Conservation (phyloP, 2,329 filamentous ascomycete species). For the Metarhizium humberi region DNA sequence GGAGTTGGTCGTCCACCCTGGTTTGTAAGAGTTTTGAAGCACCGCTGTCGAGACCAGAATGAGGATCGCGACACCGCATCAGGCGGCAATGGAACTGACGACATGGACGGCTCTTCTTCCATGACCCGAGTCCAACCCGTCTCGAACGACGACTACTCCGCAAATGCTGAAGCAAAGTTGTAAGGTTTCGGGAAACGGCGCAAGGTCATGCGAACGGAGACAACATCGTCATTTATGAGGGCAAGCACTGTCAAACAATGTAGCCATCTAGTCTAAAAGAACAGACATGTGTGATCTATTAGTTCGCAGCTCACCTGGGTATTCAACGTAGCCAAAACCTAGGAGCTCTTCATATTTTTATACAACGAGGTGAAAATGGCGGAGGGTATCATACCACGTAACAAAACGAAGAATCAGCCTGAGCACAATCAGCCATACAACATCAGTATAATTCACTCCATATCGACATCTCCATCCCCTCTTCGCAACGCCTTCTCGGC, state of each 20-base stretch:
- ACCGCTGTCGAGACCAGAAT: neutral
- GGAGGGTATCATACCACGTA: neutral
- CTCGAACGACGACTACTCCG: conserved; percentile 6
- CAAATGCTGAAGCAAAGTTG: neutral
- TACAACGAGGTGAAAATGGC: neutral
- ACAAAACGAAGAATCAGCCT: neutral
- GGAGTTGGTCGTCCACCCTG: conserved; percentile 37
- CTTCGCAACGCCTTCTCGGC: conserved; percentile 25
- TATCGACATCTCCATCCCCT: conserved; percentile 31
- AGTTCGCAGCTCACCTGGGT: neutral
- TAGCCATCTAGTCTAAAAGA: neutral
- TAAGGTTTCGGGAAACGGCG: neutral
- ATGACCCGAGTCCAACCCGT: conserved; percentile 5
- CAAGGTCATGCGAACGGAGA: neutral
- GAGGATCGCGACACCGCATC: neutral
- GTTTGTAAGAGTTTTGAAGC: conserved; percentile 31
- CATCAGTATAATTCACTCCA: conserved; percentile 17
- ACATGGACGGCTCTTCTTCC: neutral
- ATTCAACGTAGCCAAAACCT: neutral
- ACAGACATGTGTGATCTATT: neutral
- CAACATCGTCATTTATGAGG: neutral
- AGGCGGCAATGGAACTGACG: neutral
- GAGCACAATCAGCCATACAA: neutral
- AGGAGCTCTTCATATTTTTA: neutral
- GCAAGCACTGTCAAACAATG: neutral